Conservation (phyloP, 169 alveolate genomes). For the Eimeria maxima region DNA sequence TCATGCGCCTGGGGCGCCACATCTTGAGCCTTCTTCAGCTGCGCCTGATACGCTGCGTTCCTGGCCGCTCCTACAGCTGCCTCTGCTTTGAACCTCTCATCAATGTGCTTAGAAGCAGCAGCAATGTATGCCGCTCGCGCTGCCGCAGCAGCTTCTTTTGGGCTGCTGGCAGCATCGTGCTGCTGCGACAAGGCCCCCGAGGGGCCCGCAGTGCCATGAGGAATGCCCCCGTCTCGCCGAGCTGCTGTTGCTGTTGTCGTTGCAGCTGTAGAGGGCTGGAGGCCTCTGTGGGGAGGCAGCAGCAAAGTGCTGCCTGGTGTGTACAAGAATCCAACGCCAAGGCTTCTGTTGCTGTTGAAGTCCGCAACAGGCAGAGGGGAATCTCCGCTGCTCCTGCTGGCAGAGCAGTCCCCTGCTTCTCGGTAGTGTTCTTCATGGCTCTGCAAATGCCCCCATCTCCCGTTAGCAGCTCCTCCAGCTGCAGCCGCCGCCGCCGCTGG, state of each 20-base stretch:
- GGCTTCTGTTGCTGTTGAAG: not conserved
- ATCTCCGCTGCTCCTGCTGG: constrained; percentile 68
- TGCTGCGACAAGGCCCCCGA: constrained; percentile 13
- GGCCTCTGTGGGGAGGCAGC: not conserved
- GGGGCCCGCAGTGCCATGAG: not conserved
- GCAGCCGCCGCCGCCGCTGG: not conserved
- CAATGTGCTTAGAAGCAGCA: constrained; percentile 43
- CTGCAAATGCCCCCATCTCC: constrained; percentile 1
- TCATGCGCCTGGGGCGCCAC: constrained; percentile 53
- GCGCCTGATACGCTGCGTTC: constrained; percentile 57
- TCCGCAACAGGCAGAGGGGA: constrained; percentile 25
- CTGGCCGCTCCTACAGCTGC: constrained; percentile 54
- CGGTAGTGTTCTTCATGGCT: not conserved
- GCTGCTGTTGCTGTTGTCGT: constrained; percentile 26
- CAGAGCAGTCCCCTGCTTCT: constrained; percentile 9
- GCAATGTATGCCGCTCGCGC: constrained; percentile 41
- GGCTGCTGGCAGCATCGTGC: not conserved
- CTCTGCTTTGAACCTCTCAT: constrained; percentile 2
- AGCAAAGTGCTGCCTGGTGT: constrained; percentile 69
- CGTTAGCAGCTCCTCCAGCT: not conserved
- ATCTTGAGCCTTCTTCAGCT: constrained; percentile 37
- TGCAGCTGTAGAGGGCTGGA: not conserved
- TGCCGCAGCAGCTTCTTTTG: constrained; percentile 5
- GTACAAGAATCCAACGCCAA: constrained; percentile 8
- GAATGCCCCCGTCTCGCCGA: not conserved